A percentile compares a stretch with the other conserved stretches of the same genome.
Evolutionary conservation across 345 rosid species (phyloP).

Genomic region (Lepidium africanum): DNA sequence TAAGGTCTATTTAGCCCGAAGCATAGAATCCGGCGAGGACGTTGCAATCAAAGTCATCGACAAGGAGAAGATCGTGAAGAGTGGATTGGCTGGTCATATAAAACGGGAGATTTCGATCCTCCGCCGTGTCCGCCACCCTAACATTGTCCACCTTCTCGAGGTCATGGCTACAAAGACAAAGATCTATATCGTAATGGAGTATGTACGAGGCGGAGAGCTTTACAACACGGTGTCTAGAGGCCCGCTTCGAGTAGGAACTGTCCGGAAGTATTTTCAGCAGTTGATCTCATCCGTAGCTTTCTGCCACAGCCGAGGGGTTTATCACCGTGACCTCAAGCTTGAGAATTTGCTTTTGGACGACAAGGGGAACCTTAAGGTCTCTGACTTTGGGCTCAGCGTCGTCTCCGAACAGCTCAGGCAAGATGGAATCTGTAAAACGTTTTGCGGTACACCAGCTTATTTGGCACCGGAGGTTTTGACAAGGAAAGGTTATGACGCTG

Average conservation of each 20-base stretch:
- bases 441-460: slow-evolving; percentile 76
- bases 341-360: slow-evolving; percentile 78
- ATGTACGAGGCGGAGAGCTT: slow-evolving; percentile 80
- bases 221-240: slow-evolving; percentile 69
- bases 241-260: slow-evolving; percentile 54
- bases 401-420: slow-evolving; percentile 63
- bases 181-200: slow-evolving; percentile 87
- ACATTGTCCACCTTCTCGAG: slow-evolving; percentile 65
- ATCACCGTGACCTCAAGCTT: slow-evolving; percentile 88
- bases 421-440: slow-evolving; percentile 64
- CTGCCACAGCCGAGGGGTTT: slow-evolving; percentile 84
- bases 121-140: slow-evolving; percentile 58
- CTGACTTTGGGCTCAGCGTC: slow-evolving; percentile 83
- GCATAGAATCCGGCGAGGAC: slow-evolving; percentile 52
- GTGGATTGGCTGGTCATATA: slow-evolving; percentile 43
- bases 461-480: slow-evolving; percentile 81
- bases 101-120: slow-evolving; percentile 94
- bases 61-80: slow-evolving; percentile 53
- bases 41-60: slow-evolving; percentile 83
- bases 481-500: slow-evolving; percentile 76
- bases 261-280: slow-evolving; percentile 70
- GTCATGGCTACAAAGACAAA: slow-evolving; percentile 79
- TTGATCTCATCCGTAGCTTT: slow-evolving; percentile 74
- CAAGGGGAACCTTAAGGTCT: slow-evolving; percentile 58
- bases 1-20: slow-evolving; percentile 72